phyloP scores from a whole-genome alignment of 169 alveolate genomes.

The Perkinsus chesapeaki region DNA sequence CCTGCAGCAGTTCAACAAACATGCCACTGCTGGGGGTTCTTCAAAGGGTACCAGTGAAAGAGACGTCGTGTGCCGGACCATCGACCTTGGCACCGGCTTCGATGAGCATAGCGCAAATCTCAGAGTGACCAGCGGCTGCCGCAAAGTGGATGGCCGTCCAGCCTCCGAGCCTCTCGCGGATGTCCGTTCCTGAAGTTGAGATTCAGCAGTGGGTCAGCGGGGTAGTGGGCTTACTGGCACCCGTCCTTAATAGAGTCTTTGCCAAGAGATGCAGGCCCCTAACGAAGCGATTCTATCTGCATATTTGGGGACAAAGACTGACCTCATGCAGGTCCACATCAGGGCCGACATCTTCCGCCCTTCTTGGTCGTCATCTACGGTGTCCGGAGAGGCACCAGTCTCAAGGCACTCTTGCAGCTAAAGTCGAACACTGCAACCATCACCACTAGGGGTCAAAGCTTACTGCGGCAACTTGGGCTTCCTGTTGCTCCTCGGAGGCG shows the following conservation, averaged over 20 bases:
- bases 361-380: background rate
- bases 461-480: background rate
- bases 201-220: background rate
- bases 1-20: background rate
- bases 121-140: background rate
- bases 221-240: background rate
- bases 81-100: background rate
- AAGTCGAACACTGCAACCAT: background rate
- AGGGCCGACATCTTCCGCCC: background rate
- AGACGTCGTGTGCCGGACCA: background rate
- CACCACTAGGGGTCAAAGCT: background rate
- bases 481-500: background rate
- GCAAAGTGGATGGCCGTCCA: background rate
- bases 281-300: background rate
- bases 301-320: background rate
- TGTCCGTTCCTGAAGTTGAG: background rate
- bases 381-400: background rate
- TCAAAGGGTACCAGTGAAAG: background rate
- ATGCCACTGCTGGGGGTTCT: background rate
- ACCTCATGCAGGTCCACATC: background rate
- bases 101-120: background rate
- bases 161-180: background rate
- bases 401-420: background rate
- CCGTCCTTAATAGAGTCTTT: background rate
- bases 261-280: background rate